Evolutionary conservation across 306 rosid genomes (phyloP).

Genomic region (Lathyrus aphaca): DNA sequence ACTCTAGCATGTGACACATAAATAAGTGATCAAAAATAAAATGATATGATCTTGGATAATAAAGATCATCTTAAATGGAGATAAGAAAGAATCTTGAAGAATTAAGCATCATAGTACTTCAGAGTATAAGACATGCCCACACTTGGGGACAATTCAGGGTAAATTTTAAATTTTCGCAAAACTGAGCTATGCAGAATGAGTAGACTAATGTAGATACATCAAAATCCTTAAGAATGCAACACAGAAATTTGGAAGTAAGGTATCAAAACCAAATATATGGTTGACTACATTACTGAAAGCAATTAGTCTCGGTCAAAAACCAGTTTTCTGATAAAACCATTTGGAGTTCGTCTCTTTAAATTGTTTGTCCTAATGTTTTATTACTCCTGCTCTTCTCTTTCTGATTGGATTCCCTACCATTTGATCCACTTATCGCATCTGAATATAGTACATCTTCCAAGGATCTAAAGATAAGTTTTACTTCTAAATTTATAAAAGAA

Average conservation of each 20-base stretch:
- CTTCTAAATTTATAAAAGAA: constrained; percentile 6
- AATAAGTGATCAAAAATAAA: constrained; percentile 18
- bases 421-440: constrained; percentile 7
- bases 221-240: background rate
- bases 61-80: constrained; percentile 4
- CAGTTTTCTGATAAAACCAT: background rate
- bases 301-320: constrained; percentile 1
- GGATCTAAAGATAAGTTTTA: constrained; percentile 6
- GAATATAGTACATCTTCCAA: constrained; percentile 8
- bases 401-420: constrained; percentile 1
- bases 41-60: constrained; percentile 16
- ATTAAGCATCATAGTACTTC: constrained; percentile 1
- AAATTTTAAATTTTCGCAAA: constrained; percentile 21
- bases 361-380: background rate
- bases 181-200: background rate
- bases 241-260: constrained; percentile 9
- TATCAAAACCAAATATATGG: background rate
- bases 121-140: background rate
- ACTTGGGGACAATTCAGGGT: background rate
- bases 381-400: background rate
- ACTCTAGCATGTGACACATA: constrained; percentile 20
- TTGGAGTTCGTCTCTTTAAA: background rate
- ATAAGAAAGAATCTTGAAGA: constrained; percentile 4
- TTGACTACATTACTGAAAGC: constrained; percentile 7
- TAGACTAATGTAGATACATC: constrained; percentile 7